A percentile compares a stretch with the other conserved stretches of the same genome.
Conservation (phyloP, 139 green algal species). For the Zygnema cylindricum region DNA sequence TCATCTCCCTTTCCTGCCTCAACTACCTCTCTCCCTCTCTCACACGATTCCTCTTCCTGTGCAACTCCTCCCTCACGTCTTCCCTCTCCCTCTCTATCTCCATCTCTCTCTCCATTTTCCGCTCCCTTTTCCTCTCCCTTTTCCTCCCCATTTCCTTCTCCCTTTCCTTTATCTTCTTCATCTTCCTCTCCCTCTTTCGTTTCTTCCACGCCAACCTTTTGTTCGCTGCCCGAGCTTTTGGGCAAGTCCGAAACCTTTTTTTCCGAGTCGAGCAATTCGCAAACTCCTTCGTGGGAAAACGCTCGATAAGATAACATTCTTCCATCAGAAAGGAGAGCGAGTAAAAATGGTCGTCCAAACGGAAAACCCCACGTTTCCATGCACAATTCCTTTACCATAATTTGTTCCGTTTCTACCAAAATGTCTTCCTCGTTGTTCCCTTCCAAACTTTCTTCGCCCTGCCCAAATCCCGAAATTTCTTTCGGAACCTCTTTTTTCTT, state of each 20-base stretch:
- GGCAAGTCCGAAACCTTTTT: neutral
- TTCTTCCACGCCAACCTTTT: slow-evolving; percentile 21
- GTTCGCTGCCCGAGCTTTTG: neutral
- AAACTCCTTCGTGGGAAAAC: slow-evolving; percentile 26
- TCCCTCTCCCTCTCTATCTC: neutral
- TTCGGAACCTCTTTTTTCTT: neutral
- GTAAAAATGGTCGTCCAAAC: slow-evolving; percentile 70
- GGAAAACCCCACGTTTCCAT: slow-evolving; percentile 33
- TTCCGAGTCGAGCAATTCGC: neutral
- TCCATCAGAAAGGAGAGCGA: slow-evolving; percentile 73
- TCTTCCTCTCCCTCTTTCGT: too few species aligned
- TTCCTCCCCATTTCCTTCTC: neutral
- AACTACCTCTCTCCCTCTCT: slow-evolving; percentile 2
- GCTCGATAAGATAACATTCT: slow-evolving; percentile 73
- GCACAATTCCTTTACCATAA: neutral
- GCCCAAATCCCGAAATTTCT: neutral
- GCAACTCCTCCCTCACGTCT: neutral
- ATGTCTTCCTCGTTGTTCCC: slow-evolving; percentile 33
- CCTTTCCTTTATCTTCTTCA: neutral
- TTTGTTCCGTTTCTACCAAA: slow-evolving; percentile 50
- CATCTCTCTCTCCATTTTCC: neutral
- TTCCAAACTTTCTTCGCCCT: slow-evolving; percentile 35
- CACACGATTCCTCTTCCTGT: neutral
- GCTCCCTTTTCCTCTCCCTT: neutral
- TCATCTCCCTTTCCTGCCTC: neutral